phyloP scores from a whole-genome alignment of 2,329 filamentous ascomycete genomes.

The Fusarium chaquense region DNA sequence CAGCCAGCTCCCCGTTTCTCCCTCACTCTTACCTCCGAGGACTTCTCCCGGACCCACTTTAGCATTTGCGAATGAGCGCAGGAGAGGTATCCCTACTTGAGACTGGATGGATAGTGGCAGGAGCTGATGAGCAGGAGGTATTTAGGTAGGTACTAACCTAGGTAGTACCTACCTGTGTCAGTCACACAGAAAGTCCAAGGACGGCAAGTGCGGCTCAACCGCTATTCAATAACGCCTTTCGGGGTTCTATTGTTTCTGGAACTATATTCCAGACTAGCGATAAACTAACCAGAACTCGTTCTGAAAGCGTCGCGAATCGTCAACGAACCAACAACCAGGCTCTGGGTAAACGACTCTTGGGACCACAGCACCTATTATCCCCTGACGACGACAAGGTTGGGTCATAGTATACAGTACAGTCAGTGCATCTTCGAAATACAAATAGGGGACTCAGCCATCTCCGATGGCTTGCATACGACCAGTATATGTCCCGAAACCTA shows the following conservation, averaged over 20 bases:
- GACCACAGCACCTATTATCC: not conserved
- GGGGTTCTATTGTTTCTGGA: slow-evolving; percentile 19
- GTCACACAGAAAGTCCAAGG: slow-evolving; percentile 2
- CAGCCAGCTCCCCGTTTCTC: not conserved
- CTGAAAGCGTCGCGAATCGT: slow-evolving; percentile 4
- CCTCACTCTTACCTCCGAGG: not conserved
- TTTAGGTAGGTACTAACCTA: no score
- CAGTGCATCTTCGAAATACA: not conserved
- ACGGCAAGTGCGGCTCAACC: slow-evolving; percentile 22
- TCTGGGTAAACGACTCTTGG: not conserved
- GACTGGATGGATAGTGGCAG: not conserved
- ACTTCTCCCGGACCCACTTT: not conserved
- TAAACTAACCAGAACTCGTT: not conserved
- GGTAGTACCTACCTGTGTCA: not conserved
- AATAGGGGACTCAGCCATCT: slow-evolving; percentile 5
- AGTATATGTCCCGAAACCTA: slow-evolving; percentile 9
- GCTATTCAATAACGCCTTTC: not conserved
- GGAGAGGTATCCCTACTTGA: not conserved
- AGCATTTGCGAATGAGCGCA: slow-evolving; percentile 4
- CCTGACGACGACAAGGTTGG: not conserved
- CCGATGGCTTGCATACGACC: slow-evolving; percentile 26
- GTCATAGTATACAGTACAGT: not conserved
- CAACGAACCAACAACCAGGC: slow-evolving; percentile 20
- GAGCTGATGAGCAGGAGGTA: not conserved
- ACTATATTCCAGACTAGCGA: not conserved